Conservation (phyloP, 768 basidiomycete species). For the Podaxis sp. region DNA sequence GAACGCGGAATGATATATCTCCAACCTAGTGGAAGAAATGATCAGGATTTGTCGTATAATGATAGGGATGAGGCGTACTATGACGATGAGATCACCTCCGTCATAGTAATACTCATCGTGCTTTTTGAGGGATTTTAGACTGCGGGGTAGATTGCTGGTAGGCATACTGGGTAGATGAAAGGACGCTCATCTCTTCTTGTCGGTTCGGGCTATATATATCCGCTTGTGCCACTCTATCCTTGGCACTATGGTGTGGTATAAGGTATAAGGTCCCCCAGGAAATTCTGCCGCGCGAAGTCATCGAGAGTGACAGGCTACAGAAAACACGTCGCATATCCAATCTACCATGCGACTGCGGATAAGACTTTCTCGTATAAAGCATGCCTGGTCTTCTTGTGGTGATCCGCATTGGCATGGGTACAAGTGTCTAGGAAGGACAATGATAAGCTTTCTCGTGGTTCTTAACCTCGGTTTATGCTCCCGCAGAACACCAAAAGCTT, state of each 20-base stretch:
- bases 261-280: too few species aligned
- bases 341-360: too few species aligned
- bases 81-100: neutral
- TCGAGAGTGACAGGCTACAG: too few species aligned
- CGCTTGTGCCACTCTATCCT: too few species aligned
- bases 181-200: too few species aligned
- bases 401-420: neutral
- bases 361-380: too few species aligned
- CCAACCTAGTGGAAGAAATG: slow-evolving; percentile 28
- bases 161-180: too few species aligned
- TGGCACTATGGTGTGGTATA: too few species aligned
- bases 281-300: too few species aligned
- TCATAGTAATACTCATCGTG: neutral
- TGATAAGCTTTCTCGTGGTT: neutral
- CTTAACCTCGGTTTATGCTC: neutral
- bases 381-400: neutral
- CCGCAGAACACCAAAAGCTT: neutral
- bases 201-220: too few species aligned
- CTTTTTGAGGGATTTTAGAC: neutral
- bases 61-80: neutral
- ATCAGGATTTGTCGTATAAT: neutral
- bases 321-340: too few species aligned
- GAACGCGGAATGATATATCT: slow-evolving; percentile 42
- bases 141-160: too few species aligned
- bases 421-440: neutral